phyloP scores from a whole-genome alignment of 192 early-diverging fungal species.

The Coemansia sp. region DNA sequence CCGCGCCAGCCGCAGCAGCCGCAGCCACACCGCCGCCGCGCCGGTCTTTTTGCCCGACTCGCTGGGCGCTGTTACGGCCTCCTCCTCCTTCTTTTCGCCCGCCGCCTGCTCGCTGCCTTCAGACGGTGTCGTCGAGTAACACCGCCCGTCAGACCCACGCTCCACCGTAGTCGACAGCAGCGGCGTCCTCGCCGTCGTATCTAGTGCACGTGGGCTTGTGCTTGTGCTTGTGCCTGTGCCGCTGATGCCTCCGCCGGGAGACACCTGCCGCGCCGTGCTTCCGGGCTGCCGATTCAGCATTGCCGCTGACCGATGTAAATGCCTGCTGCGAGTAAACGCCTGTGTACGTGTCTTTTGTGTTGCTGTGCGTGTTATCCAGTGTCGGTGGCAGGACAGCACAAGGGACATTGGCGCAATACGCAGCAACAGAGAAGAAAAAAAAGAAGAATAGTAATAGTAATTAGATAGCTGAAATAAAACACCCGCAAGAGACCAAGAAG shows the following conservation, averaged over 20 bases:
- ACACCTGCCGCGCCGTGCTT: neutral
- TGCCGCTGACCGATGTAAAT: too few relatives aligned
- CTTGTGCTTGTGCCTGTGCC: neutral
- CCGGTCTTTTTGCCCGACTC: constrained; percentile 9
- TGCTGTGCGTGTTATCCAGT: too few relatives aligned
- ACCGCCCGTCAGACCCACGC: constrained; percentile 25
- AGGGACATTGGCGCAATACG: too few relatives aligned
- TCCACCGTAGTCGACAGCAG: constrained; percentile 15
- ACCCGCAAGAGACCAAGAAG: too few relatives aligned
- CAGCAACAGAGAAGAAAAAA: too few relatives aligned
- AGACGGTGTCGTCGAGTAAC: constrained; percentile 32
- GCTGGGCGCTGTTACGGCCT: neutral
- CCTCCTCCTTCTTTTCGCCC: neutral
- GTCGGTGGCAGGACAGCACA: too few relatives aligned
- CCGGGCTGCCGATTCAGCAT: neutral
- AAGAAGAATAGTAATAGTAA: too few relatives aligned
- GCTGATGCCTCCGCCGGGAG: neutral
- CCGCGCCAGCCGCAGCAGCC: constrained; percentile 42
- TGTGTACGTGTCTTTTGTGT: too few relatives aligned
- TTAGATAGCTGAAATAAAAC: too few relatives aligned
- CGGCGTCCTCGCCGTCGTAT: constrained; percentile 6
- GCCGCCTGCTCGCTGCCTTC: neutral
- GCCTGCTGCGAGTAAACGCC: too few relatives aligned
- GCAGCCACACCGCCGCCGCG: constrained; percentile 41
- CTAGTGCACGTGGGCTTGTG: too few relatives aligned